Evolutionary conservation across 139 green algal species (phyloP).

Genomic region (Haematococcus lacustris): DNA sequence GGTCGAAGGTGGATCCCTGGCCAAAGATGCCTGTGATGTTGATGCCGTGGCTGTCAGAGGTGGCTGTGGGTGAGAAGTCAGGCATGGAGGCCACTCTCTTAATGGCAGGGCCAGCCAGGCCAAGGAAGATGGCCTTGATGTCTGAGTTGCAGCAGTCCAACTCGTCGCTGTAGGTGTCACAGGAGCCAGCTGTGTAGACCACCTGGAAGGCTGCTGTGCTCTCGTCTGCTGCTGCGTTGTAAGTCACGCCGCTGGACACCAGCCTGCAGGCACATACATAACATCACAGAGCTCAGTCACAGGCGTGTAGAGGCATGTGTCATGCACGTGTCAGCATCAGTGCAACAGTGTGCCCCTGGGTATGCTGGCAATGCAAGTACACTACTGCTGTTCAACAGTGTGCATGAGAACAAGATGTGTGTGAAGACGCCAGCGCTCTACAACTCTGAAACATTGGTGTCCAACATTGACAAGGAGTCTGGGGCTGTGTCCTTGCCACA

Average conservation of each 20-base stretch:
- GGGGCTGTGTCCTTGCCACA: too few relatives aligned
- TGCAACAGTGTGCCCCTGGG: too few relatives aligned
- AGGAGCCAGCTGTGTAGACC: constrained; percentile 6
- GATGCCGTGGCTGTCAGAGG: neutral
- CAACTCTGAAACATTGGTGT: too few relatives aligned
- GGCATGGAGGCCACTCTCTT: neutral
- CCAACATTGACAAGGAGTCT: too few relatives aligned
- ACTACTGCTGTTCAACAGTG: too few relatives aligned
- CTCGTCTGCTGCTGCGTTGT: neutral
- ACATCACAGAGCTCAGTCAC: too few relatives aligned
- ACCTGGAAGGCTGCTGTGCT: constrained; percentile 9
- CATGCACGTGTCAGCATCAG: too few relatives aligned
- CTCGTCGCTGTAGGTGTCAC: constrained; percentile 9
- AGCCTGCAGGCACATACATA: too few relatives aligned
- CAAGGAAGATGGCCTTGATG: constrained; percentile 28
- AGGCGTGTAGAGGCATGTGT: too few relatives aligned
- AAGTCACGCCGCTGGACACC: neutral
- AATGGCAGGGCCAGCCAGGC: neutral
- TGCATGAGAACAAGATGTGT: too few relatives aligned
- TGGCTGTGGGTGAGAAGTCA: neutral
- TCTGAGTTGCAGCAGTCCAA: constrained; percentile 25
- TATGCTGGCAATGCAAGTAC: too few relatives aligned
- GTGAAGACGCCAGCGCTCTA: too few relatives aligned
- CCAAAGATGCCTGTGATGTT: constrained; percentile 25
- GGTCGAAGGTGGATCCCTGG: neutral